Percentiles rank a stretch among this genome's conserved stretches.
Evolutionary conservation across 176 grass and related monocot genomes (phyloP).

Genomic region (Phoenix roebelenii): DNA sequence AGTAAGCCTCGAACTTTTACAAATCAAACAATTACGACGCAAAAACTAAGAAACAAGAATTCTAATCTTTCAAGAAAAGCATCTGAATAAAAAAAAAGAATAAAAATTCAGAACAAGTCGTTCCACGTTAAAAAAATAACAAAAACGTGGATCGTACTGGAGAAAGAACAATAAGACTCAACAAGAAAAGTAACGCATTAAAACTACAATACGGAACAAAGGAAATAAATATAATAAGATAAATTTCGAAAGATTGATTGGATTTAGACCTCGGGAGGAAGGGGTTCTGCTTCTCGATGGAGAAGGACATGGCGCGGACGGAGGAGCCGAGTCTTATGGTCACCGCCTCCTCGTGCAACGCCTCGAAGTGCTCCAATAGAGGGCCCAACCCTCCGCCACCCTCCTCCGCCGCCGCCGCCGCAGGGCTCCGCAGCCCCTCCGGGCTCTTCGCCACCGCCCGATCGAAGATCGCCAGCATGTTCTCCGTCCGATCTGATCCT

Average conservation of each 20-base stretch:
- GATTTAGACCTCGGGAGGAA: constrained; percentile 51
- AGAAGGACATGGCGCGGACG: constrained; percentile 56
- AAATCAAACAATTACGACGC: no score
- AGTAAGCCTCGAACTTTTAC: no score
- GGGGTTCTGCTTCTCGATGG: constrained; percentile 43
- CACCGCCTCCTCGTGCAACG: constrained; percentile 37
- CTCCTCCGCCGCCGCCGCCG: constrained; percentile 21
- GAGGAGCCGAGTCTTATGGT: constrained; percentile 54
- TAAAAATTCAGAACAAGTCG: no score
- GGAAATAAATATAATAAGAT: neutral
- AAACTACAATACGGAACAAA: no score
- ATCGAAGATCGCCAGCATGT: constrained; percentile 90
- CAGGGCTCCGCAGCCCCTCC: constrained; percentile 76
- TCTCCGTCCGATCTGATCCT: neutral
- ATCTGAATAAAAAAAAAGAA: no score
- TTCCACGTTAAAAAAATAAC: no score
- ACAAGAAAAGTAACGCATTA: no score
- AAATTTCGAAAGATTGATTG: neutral
- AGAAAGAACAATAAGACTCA: no score
- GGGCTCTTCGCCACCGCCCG: constrained; percentile 84
- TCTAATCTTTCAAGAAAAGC: no score
- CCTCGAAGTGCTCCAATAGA: constrained; percentile 53
- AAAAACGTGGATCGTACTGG: no score
- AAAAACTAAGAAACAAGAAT: no score
- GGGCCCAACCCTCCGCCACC: constrained; percentile 27